These are phyloP conservation scores for Penicillium sp. DNA, from an alignment of 2,329 filamentous ascomycete species.

Conservation along the genomic window DNA sequence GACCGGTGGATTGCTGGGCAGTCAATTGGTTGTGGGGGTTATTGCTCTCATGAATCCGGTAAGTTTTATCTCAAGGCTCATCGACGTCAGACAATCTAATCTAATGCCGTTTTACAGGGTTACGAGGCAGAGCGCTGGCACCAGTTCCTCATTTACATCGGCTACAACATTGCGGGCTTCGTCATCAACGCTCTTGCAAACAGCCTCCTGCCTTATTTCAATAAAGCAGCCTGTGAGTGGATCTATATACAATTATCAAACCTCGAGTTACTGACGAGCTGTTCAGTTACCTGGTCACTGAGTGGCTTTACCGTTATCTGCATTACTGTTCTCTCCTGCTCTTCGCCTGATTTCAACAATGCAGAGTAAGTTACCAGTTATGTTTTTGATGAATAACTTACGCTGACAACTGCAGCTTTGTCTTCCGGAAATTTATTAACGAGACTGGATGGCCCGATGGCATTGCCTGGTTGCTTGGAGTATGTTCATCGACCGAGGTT, in stretches of 20 bases:
- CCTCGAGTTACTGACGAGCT: neutral
- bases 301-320: constrained; percentile 70
- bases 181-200: constrained; percentile 69
- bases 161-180: constrained; percentile 64
- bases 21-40: constrained; percentile 68
- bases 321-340: constrained; percentile 69
- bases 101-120: constrained; percentile 14
- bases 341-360: constrained; percentile 67
- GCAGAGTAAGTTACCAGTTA: constrained; percentile 56
- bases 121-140: constrained; percentile 68
- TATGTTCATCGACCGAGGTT: constrained; percentile 25
- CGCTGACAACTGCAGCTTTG: constrained; percentile 33
- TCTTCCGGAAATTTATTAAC: constrained; percentile 71
- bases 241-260: neutral
- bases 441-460: constrained; percentile 70
- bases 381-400: neutral
- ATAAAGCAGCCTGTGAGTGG: constrained; percentile 62
- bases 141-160: constrained; percentile 74
- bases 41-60: constrained; percentile 64
- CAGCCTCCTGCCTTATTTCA: constrained; percentile 65
- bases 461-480: constrained; percentile 53
- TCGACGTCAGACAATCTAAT: too few species aligned
- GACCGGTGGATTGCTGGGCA: constrained; percentile 69
- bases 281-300: constrained; percentile 57
- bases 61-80: constrained; percentile 3